Evolutionary conservation across 805 yeast species (phyloP).

Genomic region (Clavispora fructus): DNA sequence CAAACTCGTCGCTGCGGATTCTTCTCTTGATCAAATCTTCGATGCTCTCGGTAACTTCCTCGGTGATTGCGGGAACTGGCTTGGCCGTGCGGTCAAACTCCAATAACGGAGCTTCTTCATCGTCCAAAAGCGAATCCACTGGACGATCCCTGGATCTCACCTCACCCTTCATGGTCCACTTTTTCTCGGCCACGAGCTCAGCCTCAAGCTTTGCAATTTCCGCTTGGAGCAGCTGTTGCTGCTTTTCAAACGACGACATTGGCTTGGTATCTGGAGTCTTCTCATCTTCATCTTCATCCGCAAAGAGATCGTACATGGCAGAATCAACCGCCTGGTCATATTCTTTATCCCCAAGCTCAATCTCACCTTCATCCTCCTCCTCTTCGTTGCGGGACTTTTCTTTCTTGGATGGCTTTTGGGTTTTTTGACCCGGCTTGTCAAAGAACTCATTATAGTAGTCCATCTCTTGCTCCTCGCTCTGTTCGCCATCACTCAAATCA

Average conservation of each 20-base stretch:
- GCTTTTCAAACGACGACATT: conserved; percentile 76
- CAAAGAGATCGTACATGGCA: conserved; percentile 61
- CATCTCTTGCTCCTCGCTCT: conserved; percentile 49
- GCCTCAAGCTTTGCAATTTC: conserved; percentile 79
- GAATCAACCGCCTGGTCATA: conserved; percentile 55
- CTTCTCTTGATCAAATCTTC: conserved; percentile 88
- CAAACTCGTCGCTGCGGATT: conserved; percentile 69
- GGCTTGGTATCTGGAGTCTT: conserved; percentile 22
- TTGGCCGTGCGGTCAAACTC: conserved; percentile 92
- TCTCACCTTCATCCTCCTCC: conserved; percentile 26
- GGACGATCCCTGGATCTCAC: conserved; percentile 78
- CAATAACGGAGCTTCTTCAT: conserved; percentile 46
- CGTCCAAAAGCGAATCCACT: conserved; percentile 74
- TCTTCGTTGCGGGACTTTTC: conserved; percentile 22
- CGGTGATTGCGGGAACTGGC: conserved; percentile 93
- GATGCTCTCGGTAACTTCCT: conserved; percentile 76
- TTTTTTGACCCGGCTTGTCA: conserved; percentile 36
- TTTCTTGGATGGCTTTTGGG: conserved; percentile 8
- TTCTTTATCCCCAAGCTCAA: conserved; percentile 50
- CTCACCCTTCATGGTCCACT: conserved; percentile 95
- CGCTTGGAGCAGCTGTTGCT: conserved; percentile 67
- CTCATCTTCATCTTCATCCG: conserved; percentile 28
- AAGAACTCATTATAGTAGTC: conserved; percentile 66
- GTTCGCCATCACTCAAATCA: conserved; percentile 26
- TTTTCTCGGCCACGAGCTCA: conserved; percentile 84